phyloP scores from a whole-genome alignment of 768 basidiomycete genomes.

The Termitomyces sp. region DNA sequence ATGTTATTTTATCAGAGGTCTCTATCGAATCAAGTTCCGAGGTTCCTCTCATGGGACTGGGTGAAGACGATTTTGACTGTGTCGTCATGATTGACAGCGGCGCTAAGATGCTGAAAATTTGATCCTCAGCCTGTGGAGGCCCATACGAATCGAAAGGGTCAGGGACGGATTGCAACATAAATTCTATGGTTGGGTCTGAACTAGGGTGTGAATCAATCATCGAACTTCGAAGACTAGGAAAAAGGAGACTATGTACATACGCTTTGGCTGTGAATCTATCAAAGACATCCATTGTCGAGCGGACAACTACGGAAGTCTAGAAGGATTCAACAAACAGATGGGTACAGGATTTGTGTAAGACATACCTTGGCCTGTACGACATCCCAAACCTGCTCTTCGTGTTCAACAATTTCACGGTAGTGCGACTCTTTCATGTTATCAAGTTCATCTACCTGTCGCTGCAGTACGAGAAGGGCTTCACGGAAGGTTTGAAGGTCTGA shows the following conservation, averaged over 20 bases:
- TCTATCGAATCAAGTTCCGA: constrained; percentile 33
- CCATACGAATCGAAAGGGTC: constrained; percentile 94
- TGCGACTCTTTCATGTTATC: constrained; percentile 82
- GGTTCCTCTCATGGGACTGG: constrained; percentile 52
- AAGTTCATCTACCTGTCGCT: constrained; percentile 87
- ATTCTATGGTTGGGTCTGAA: constrained; percentile 87
- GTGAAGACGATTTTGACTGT: constrained; percentile 51
- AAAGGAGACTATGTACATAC: constrained; percentile 39
- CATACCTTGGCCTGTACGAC: constrained; percentile 78
- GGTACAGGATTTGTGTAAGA: neutral
- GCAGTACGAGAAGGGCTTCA: constrained; percentile 74
- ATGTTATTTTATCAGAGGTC: constrained; percentile 28
- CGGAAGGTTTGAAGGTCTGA: constrained; percentile 86
- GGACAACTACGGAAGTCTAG: constrained; percentile 75
- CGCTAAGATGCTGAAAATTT: constrained; percentile 90
- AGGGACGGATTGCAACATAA: constrained; percentile 83
- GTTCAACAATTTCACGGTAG: constrained; percentile 85
- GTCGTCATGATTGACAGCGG: constrained; percentile 74
- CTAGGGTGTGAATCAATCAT: constrained; percentile 27
- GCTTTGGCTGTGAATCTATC: constrained; percentile 83
- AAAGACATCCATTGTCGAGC: constrained; percentile 89
- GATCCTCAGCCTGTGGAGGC: constrained; percentile 80
- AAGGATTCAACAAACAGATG: constrained; percentile 7
- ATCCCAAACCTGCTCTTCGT: constrained; percentile 96
- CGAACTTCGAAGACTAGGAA: neutral